Conservation (phyloP, 108 stramenopile genomes). For the Nitzschia palea region DNA sequence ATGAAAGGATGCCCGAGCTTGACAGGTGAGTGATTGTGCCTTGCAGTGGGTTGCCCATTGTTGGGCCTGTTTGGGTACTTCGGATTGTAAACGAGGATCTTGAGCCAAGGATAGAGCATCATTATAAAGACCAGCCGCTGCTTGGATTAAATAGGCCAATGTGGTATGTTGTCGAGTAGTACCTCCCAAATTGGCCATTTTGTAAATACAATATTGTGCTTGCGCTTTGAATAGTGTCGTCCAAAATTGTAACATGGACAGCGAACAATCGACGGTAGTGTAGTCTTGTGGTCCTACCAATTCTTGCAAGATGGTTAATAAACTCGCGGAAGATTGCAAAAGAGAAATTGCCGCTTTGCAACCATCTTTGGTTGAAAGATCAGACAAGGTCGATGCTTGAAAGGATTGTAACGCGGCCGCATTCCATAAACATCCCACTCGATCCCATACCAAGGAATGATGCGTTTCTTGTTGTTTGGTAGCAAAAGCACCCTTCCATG, state of each 20-base stretch:
- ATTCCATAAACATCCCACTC: slow-evolving; percentile 45
- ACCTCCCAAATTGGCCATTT: slow-evolving; percentile 36
- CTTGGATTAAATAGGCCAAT: slow-evolving; percentile 39
- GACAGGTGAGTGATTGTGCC: slow-evolving; percentile 33
- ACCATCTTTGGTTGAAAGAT: slow-evolving; percentile 32
- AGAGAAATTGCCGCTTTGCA: slow-evolving; percentile 38
- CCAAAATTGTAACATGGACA: slow-evolving; percentile 44
- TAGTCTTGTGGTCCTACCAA: slow-evolving; percentile 27
- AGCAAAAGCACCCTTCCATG: slow-evolving; percentile 43
- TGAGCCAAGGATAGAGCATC: slow-evolving; percentile 38
- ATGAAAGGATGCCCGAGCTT: slow-evolving; percentile 51
- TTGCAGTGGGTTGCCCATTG: slow-evolving; percentile 55
- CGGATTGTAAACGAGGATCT: slow-evolving; percentile 44
- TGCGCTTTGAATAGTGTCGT: slow-evolving; percentile 38
- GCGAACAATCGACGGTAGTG: slow-evolving; percentile 48
- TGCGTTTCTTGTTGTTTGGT: slow-evolving; percentile 33
- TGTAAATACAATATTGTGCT: slow-evolving; percentile 42
- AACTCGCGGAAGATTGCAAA: slow-evolving; percentile 35
- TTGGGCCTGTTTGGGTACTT: slow-evolving; percentile 33
- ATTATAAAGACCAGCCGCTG: slow-evolving; percentile 37
- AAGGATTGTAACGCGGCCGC: slow-evolving; percentile 42
- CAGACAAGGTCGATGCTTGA: slow-evolving; percentile 1
- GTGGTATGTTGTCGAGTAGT: slow-evolving; percentile 27
- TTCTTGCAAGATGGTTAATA: slow-evolving; percentile 25
- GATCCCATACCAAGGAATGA: slow-evolving; percentile 43